These are phyloP conservation scores for Nannizzia gypsea DNA, from an alignment of 2,329 filamentous ascomycete genomes.

Conservation along the genomic window DNA sequence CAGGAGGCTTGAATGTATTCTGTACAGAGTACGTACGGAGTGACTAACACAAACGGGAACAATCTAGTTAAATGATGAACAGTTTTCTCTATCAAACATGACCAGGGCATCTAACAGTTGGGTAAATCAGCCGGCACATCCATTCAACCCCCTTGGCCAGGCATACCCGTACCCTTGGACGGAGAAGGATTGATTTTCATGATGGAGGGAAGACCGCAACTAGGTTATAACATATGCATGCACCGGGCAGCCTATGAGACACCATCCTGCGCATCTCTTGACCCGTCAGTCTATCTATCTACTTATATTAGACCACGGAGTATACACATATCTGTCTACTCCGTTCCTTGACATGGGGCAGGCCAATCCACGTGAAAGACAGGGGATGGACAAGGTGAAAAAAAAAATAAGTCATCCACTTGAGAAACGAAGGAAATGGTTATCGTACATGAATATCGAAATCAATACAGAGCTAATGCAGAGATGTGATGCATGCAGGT, in stretches of 20 bases:
- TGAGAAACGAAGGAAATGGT: background rate
- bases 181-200: background rate
- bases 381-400: background rate
- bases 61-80: too few species aligned
- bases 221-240: background rate
- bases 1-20: background rate
- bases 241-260: background rate
- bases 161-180: background rate
- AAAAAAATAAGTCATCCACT: background rate
- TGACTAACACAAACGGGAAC: too few species aligned
- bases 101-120: background rate
- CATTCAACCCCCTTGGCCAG: background rate
- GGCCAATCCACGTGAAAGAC: background rate
- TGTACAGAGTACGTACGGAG: background rate
- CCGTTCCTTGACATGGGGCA: background rate
- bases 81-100: background rate
- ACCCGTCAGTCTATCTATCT: too few species aligned
- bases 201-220: background rate
- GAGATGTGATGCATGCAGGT: background rate
- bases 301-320: background rate
- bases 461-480: slow-evolving; percentile 1
- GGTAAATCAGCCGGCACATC: background rate
- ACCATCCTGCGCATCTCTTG: background rate
- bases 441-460: background rate
- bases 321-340: background rate